Evolutionary conservation across 176 grass and related monocot genomes (phyloP).

Genomic region (Alloteropsis semialata): DNA sequence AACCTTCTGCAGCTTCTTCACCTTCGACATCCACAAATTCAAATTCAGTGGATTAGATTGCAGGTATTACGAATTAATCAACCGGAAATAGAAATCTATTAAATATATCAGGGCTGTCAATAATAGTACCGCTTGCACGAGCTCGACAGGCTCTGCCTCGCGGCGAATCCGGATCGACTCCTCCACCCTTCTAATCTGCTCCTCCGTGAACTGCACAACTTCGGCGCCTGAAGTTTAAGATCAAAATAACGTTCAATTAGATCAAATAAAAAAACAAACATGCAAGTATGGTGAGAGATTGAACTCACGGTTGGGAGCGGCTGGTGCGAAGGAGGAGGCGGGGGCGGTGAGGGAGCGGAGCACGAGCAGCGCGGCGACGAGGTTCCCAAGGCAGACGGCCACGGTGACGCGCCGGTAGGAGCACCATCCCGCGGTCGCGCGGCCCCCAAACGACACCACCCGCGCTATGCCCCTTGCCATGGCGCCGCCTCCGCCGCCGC

Average conservation of each 20-base stretch:
- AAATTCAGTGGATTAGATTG: too few species aligned
- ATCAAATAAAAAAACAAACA: background rate
- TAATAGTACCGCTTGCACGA: conserved; percentile 51
- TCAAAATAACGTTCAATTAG: too few species aligned
- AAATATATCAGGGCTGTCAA: background rate
- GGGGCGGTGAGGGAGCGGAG: conserved; percentile 52
- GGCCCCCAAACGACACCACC: background rate
- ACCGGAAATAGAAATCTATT: background rate
- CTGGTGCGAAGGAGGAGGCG: background rate
- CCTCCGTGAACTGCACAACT: conserved; percentile 27
- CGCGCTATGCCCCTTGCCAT: conserved; percentile 29
- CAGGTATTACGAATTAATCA: too few species aligned
- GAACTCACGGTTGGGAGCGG: conserved; percentile 19
- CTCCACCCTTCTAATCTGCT: conserved; percentile 61
- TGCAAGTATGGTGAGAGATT: background rate
- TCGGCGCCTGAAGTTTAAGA: background rate
- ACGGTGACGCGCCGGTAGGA: conserved; percentile 56
- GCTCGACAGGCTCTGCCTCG: conserved; percentile 51
- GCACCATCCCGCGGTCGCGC: conserved; percentile 44
- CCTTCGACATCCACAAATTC: conserved; percentile 30
- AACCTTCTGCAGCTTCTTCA: conserved; percentile 47
- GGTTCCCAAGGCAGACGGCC: conserved; percentile 61
- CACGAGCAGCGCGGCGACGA: conserved; percentile 63
- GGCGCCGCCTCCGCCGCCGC: conserved; percentile 1
- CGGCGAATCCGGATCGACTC: conserved; percentile 74